Percentiles rank a stretch among this genome's conserved stretches.
Evolutionary conservation across 139 green algal species (phyloP).

Genomic region (Micractinium conductrix): DNA sequence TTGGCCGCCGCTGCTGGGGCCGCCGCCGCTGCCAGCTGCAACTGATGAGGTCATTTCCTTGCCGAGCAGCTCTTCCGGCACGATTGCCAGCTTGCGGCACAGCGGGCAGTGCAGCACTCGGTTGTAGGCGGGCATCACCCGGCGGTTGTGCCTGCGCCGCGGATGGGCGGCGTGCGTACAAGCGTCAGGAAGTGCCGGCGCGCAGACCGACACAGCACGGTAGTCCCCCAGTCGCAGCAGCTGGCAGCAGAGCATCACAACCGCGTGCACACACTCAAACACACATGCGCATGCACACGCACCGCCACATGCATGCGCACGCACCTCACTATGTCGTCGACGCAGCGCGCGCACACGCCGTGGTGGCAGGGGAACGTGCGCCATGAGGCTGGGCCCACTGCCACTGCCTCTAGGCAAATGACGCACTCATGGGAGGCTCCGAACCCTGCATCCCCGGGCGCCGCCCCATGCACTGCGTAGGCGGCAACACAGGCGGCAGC

Average conservation of each 20-base stretch:
- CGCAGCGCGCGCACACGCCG: constrained; percentile 24
- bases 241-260: too few species aligned
- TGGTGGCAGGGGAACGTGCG: constrained; percentile 37
- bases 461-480: not conserved
- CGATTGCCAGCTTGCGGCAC: constrained; percentile 14
- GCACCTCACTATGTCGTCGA: constrained; percentile 27
- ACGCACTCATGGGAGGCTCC: constrained; percentile 17
- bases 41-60: too few species aligned
- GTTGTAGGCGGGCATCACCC: not conserved
- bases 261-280: too few species aligned
- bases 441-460: not conserved
- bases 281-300: too few species aligned
- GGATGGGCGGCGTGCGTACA: too few species aligned
- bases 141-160: constrained; percentile 10
- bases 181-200: too few species aligned
- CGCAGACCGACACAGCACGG: too few species aligned
- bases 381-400: not conserved
- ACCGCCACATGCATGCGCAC: too few species aligned
- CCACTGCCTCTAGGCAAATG: constrained; percentile 35
- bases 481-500: too few species aligned
- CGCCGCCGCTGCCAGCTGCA: too few species aligned
- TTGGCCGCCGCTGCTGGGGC: too few species aligned
- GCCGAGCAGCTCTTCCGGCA: not conserved
- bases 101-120: constrained; percentile 19
- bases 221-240: too few species aligned